These are phyloP conservation scores for Diaporthe vaccinii DNA, from an alignment of 2,329 filamentous ascomycete species.

Conservation along the genomic window DNA sequence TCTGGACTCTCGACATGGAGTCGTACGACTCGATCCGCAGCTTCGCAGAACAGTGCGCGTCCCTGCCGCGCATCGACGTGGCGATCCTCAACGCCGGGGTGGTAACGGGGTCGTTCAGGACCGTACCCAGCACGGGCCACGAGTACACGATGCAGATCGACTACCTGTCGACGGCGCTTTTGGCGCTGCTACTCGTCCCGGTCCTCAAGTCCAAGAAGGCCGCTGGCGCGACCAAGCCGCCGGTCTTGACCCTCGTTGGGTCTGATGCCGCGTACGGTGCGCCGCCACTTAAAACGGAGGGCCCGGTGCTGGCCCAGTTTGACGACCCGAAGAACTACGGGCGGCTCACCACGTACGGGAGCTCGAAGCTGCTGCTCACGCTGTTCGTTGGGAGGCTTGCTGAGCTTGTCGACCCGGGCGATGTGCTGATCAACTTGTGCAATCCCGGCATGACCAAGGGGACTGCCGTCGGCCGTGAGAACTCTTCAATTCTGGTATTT, in stretches of 20 bases:
- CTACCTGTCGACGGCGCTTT: conserved; percentile 43
- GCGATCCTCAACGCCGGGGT: conserved; percentile 54
- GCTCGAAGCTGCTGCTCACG: conserved; percentile 50
- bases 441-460: conserved; percentile 60
- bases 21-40: conserved; percentile 28
- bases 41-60: conserved; percentile 44
- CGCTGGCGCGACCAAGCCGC: background rate
- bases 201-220: conserved; percentile 40
- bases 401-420: conserved; percentile 54
- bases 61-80: conserved; percentile 55
- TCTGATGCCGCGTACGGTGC: background rate
- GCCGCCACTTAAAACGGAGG: background rate
- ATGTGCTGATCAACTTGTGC: conserved; percentile 61
- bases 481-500: background rate
- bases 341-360: background rate
- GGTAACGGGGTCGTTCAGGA: background rate
- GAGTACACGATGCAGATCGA: conserved; percentile 44
- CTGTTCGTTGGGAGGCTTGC: conserved; percentile 54
- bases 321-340: background rate
- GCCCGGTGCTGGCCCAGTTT: background rate
- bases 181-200: conserved; percentile 42
- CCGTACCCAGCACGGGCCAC: conserved; percentile 35
- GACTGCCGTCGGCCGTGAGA: conserved; percentile 49
- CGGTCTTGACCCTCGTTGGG: background rate
- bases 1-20: conserved; percentile 36